A percentile compares a stretch with the other conserved stretches of the same genome.
These are phyloP conservation scores for Aspergillus avenaceus DNA, from an alignment of 495 filamentous ascomycete species.

Conservation along the genomic window DNA sequence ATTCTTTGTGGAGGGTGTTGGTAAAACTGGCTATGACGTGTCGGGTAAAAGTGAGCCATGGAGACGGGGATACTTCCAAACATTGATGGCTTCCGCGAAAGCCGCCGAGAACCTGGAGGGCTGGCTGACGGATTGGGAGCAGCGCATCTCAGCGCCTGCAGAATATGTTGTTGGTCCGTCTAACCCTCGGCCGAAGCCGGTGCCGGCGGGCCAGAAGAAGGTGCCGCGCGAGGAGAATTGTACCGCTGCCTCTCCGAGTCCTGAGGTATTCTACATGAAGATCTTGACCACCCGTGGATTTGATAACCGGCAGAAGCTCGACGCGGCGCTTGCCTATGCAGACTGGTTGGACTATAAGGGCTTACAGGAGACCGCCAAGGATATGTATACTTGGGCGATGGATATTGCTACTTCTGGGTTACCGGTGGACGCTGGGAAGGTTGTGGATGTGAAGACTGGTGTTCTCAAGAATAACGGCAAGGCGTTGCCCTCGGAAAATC, in stretches of 20 bases:
- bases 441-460: constrained; percentile 58
- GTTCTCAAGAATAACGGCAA: constrained; percentile 52
- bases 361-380: constrained; percentile 52
- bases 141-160: constrained; percentile 60
- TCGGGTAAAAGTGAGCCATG: constrained; percentile 72
- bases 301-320: constrained; percentile 64
- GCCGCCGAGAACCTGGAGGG: constrained; percentile 78
- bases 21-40: constrained; percentile 63
- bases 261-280: constrained; percentile 70
- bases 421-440: constrained; percentile 34
- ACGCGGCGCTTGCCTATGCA: constrained; percentile 75
- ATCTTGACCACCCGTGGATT: constrained; percentile 76
- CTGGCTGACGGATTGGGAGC: constrained; percentile 64
- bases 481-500: constrained; percentile 59
- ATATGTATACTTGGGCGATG: constrained; percentile 69
- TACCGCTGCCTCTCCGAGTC: constrained; percentile 55
- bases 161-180: constrained; percentile 74
- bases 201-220: constrained; percentile 52
- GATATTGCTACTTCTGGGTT: constrained; percentile 58
- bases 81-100: constrained; percentile 69
- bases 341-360: constrained; percentile 79
- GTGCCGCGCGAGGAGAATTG: constrained; percentile 70
- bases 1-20: constrained; percentile 49
- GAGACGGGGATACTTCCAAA: constrained; percentile 77
- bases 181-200: constrained; percentile 72